A percentile compares a stretch with the other conserved stretches of the same genome.
Conservation (phyloP, 768 basidiomycete genomes). For the Jaapia argillacea region DNA sequence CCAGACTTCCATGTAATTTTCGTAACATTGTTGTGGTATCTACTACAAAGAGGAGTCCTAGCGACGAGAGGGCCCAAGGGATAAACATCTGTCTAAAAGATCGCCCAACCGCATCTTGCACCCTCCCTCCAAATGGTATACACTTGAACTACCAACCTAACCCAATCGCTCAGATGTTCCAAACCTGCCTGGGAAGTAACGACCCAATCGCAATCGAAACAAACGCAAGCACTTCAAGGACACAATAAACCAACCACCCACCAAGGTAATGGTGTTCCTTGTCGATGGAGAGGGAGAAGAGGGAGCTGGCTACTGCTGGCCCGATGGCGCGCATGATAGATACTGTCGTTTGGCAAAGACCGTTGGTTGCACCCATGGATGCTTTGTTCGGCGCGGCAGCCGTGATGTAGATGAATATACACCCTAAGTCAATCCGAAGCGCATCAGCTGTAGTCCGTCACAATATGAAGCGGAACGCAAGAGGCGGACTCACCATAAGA, state of each 20-base stretch:
- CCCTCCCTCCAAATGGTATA: no score
- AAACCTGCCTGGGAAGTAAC: conserved; percentile 22
- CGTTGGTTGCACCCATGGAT: conserved; percentile 66
- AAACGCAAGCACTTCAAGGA: conserved; percentile 20
- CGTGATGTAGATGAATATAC: conserved; percentile 62
- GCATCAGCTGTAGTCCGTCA: no score
- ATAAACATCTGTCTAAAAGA: no score
- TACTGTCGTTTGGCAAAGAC: conserved; percentile 29
- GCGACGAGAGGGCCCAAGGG: no score
- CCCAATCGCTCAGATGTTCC: no score
- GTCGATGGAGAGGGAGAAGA: conserved; percentile 59
- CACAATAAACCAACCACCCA: conserved; percentile 46
- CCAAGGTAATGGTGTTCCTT: conserved; percentile 30
- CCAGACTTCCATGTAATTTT: no score
- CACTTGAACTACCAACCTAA: no score
- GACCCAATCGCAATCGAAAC: conserved; percentile 20
- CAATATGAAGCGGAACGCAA: conserved; percentile 40
- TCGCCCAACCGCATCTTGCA: no score
- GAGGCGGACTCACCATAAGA: conserved; percentile 42
- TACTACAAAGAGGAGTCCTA: no score
- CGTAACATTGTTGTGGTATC: no score
- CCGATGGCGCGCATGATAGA: conserved; percentile 37
- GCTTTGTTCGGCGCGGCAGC: conserved; percentile 56
- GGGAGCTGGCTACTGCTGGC: conserved; percentile 47
- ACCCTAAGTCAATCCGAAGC: conserved; percentile 30